These are phyloP conservation scores for Carex cristatella DNA, from an alignment of 176 grass and related monocot species.

Conservation along the genomic window DNA sequence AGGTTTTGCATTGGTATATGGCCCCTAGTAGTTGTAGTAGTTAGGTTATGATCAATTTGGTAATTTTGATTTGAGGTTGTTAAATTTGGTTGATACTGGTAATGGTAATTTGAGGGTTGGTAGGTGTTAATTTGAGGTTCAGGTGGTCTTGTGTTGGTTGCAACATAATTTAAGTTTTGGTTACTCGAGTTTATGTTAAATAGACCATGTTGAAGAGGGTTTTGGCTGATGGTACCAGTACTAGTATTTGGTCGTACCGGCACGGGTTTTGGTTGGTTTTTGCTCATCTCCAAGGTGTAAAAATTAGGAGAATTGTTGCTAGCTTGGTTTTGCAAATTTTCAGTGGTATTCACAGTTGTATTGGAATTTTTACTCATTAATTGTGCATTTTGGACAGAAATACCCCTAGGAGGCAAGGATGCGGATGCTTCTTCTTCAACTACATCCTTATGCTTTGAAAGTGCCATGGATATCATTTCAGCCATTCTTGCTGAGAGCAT, in stretches of 20 bases:
- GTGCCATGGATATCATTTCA: background rate
- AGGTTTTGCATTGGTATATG: no score
- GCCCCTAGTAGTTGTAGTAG: no score
- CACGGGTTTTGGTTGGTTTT: background rate
- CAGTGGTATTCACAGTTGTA: background rate
- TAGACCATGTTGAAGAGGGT: no score
- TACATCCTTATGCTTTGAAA: background rate
- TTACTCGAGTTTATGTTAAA: no score
- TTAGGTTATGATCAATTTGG: no score
- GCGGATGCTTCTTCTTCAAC: background rate
- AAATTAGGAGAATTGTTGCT: background rate
- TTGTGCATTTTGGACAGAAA: background rate
- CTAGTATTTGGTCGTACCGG: background rate
- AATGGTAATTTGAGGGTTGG: no score
- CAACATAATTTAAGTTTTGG: no score
- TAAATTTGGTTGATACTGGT: no score
- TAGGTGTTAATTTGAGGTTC: no score
- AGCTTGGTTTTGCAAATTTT: background rate
- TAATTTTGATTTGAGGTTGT: no score
- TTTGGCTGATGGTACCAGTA: background rate
- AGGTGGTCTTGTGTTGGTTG: no score
- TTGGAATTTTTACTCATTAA: background rate
- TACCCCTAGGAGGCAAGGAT: background rate
- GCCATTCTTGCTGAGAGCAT: background rate
- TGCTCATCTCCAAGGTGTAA: background rate